Percentiles rank a stretch among this genome's conserved stretches.
Evolutionary conservation across 495 filamentous ascomycete genomes (phyloP).

Genomic region (Penicillium lividum): DNA sequence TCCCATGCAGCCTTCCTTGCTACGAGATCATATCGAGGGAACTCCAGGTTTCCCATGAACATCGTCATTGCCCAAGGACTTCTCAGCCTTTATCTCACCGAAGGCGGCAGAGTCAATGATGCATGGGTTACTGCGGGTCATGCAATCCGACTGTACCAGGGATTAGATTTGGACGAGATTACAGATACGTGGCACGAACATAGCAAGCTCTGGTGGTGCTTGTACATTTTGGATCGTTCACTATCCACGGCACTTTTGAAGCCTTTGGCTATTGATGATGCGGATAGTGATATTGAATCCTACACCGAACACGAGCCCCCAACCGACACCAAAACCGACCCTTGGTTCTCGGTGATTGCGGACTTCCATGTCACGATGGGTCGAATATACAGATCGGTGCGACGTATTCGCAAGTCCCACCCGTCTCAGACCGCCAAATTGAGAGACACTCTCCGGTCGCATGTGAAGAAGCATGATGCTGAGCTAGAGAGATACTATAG

Average conservation of each 20-base stretch:
- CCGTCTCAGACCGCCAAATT: conserved; percentile 6
- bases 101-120: conserved; percentile 18
- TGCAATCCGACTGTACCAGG: conserved; percentile 22
- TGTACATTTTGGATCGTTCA: conserved; percentile 23
- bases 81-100: conserved; percentile 17
- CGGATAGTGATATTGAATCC: conserved; percentile 14
- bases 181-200: background rate
- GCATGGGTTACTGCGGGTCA: conserved; percentile 24
- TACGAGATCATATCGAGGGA: background rate
- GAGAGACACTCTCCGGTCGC: conserved; percentile 7
- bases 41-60: conserved; percentile 12
- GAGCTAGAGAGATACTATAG: conserved; percentile 15
- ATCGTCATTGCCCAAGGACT: conserved; percentile 13
- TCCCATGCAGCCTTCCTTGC: background rate
- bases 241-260: conserved; percentile 18
- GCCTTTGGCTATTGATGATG: conserved; percentile 21
- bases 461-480: conserved; percentile 12
- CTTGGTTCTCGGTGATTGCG: conserved; percentile 16
- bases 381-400: conserved; percentile 15
- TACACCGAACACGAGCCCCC: background rate
- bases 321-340: conserved; percentile 2
- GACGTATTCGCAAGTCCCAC: conserved; percentile 11
- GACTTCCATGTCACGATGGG: conserved; percentile 16
- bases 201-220: conserved; percentile 23
- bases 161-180: conserved; percentile 15